Evolutionary conservation across 805 yeast genomes (phyloP).

Genomic region (Kuraishia piskuri): DNA sequence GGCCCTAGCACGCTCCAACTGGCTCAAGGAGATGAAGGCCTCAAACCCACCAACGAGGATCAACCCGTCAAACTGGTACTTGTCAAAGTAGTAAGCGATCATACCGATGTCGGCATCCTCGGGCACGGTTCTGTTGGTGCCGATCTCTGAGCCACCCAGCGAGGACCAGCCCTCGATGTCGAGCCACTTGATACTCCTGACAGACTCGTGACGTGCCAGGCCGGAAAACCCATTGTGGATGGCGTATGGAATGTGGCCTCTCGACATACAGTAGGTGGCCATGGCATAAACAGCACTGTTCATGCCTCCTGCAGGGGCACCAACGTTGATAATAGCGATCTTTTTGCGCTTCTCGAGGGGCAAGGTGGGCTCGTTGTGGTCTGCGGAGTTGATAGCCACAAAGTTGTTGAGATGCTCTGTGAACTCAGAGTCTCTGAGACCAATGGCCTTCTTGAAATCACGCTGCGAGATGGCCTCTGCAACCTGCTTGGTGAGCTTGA

Average conservation of each 20-base stretch:
- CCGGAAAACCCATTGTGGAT: constrained; percentile 73
- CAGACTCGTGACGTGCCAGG: constrained; percentile 67
- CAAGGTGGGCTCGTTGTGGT: constrained; percentile 56
- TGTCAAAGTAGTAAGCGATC: constrained; percentile 65
- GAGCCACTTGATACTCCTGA: constrained; percentile 66
- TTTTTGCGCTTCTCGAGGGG: constrained; percentile 46
- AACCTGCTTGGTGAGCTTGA: constrained; percentile 58
- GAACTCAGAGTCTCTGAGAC: constrained; percentile 63
- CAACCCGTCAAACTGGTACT: constrained; percentile 61
- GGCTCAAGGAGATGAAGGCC: constrained; percentile 60
- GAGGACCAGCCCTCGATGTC: constrained; percentile 68
- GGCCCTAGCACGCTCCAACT: constrained; percentile 50
- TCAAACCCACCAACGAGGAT: constrained; percentile 78
- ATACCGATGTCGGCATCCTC: constrained; percentile 70
- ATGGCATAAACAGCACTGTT: constrained; percentile 69
- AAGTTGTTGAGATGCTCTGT: constrained; percentile 55
- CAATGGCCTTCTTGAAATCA: constrained; percentile 63
- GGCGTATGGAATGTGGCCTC: constrained; percentile 66
- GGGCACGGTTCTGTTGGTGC: constrained; percentile 76
- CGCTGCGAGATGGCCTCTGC: constrained; percentile 59
- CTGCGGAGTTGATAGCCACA: constrained; percentile 61
- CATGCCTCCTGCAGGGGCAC: constrained; percentile 76
- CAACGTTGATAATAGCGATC: constrained; percentile 66
- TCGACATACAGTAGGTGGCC: constrained; percentile 66
- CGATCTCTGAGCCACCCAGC: constrained; percentile 74